These are phyloP conservation scores for Pseudomonodictys pantanalensis DNA, from an alignment of 495 filamentous ascomycete species.

Conservation along the genomic window DNA sequence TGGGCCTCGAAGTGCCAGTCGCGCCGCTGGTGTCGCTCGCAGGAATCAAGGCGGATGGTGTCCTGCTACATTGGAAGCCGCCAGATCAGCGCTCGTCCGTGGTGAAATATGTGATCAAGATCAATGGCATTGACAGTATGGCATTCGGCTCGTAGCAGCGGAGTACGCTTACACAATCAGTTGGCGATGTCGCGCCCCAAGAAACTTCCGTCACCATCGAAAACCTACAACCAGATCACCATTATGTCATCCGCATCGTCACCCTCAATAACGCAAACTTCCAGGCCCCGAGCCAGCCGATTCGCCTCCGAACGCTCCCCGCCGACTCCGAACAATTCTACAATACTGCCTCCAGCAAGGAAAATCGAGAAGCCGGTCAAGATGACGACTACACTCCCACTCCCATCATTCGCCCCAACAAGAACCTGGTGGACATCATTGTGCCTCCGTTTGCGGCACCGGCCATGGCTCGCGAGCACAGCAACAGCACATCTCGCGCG, in stretches of 20 bases:
- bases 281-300: conserved; percentile 78
- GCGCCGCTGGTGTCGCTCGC: conserved; percentile 89
- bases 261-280: conserved; percentile 87
- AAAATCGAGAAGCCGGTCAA: conserved; percentile 37
- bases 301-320: conserved; percentile 64
- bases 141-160: conserved; percentile 1
- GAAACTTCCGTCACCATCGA: conserved; percentile 89
- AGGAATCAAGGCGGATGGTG: conserved; percentile 78
- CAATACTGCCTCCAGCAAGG: conserved; percentile 19
- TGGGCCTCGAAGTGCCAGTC: conserved; percentile 89
- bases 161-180: conserved; percentile 44
- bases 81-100: conserved; percentile 73
- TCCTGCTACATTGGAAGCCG: conserved; percentile 88
- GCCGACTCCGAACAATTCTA: conserved; percentile 35
- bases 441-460: conserved; percentile 50
- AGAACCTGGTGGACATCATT: conserved; percentile 54
- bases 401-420: conserved; percentile 43
- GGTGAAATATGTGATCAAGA: conserved; percentile 82
- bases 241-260: conserved; percentile 88
- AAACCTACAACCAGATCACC: conserved; percentile 77
- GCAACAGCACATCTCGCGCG: conserved; percentile 52
- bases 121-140: conserved; percentile 88
- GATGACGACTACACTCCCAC: conserved; percentile 46
- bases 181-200: conserved; percentile 76
- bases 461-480: conserved; percentile 62